Percentiles rank a stretch among this genome's conserved stretches.
phyloP scores from a whole-genome alignment of 352 stramenopile species.

The Globisporangium heterothallicum region DNA sequence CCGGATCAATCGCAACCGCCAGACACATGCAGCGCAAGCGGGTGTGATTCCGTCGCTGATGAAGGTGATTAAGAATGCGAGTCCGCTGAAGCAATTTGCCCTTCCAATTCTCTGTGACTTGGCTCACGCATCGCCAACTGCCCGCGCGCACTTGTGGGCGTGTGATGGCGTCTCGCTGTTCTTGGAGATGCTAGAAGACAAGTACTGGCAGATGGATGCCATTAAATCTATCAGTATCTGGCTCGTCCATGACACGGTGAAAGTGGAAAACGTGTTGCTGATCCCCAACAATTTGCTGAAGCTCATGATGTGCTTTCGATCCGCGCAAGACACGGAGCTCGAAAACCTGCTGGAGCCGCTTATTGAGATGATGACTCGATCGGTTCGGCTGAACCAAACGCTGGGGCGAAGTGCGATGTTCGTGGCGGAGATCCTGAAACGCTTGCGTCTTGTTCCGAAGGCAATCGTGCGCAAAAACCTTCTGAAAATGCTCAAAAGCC shows the following conservation, averaged over 20 bases:
- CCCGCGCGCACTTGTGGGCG: conserved; percentile 80
- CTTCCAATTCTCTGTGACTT: conserved; percentile 90
- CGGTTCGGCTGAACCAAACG: conserved; percentile 68
- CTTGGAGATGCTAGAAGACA: conserved; percentile 82
- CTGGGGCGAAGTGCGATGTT: conserved; percentile 80
- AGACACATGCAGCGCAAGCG: conserved; percentile 84
- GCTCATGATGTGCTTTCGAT: conserved; percentile 62
- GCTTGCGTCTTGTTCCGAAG: conserved; percentile 75
- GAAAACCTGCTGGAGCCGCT: conserved; percentile 74
- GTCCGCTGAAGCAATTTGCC: conserved; percentile 89
- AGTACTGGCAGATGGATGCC: conserved; percentile 88
- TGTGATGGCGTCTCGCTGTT: conserved; percentile 83
- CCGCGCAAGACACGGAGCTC: conserved; percentile 59
- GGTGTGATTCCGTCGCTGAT: conserved; percentile 90
- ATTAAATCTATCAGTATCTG: conserved; percentile 87
- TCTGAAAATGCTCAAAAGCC: conserved; percentile 89
- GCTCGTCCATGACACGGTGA: conserved; percentile 78
- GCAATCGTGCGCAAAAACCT: conserved; percentile 89
- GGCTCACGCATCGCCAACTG: conserved; percentile 82
- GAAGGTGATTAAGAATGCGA: conserved; percentile 76
- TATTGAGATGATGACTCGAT: conserved; percentile 71
- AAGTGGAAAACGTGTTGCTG: conserved; percentile 79
- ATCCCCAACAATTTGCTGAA: conserved; percentile 58
- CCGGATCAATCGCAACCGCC: conserved; percentile 87
- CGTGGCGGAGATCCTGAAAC: conserved; percentile 74